Percentiles rank a stretch among this genome's conserved stretches.
Evolutionary conservation across 805 yeast genomes (phyloP).

Genomic region (Danielia oregonensis): DNA sequence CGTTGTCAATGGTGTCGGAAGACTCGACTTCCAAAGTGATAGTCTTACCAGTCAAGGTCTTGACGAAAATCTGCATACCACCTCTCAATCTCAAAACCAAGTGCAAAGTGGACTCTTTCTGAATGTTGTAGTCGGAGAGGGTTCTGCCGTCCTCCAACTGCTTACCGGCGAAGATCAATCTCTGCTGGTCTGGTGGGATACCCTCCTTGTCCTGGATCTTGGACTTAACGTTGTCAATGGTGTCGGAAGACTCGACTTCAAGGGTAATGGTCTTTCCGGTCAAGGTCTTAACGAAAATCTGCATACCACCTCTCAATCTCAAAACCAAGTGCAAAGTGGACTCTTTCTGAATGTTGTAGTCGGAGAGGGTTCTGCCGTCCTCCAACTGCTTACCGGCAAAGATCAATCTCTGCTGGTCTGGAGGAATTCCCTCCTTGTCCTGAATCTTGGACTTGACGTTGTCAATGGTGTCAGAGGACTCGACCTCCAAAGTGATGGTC

Average conservation of each 20-base stretch:
- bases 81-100: slow-evolving; percentile 57
- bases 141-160: slow-evolving; percentile 42
- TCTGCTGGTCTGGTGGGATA: slow-evolving; percentile 44
- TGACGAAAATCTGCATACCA: slow-evolving; percentile 50
- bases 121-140: slow-evolving; percentile 39
- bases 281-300: slow-evolving; percentile 43
- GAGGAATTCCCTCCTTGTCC: slow-evolving; percentile 19
- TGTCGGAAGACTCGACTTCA: slow-evolving; percentile 97
- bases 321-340: slow-evolving; percentile 91
- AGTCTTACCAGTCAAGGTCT: slow-evolving; percentile 24
- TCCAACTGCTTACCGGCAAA: slow-evolving; percentile 7
- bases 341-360: slow-evolving; percentile 67
- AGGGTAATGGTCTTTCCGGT: slow-evolving; percentile 73
- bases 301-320: slow-evolving; percentile 77
- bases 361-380: slow-evolving; percentile 6
- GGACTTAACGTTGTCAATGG: slow-evolving; percentile 81
- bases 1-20: slow-evolving; percentile 7
- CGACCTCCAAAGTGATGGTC: slow-evolving; percentile 16
- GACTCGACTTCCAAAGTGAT: slow-evolving; percentile 14
- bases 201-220: slow-evolving; percentile 44
- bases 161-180: slow-evolving; percentile 46
- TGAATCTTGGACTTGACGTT: slow-evolving; percentile 7
- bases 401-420: slow-evolving; percentile 6
- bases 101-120: slow-evolving; percentile 39
- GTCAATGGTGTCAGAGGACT: slow-evolving; percentile 7